These are phyloP conservation scores for Stromatinia cepivora DNA, from an alignment of 2,329 filamentous ascomycete genomes.

Conservation along the genomic window DNA sequence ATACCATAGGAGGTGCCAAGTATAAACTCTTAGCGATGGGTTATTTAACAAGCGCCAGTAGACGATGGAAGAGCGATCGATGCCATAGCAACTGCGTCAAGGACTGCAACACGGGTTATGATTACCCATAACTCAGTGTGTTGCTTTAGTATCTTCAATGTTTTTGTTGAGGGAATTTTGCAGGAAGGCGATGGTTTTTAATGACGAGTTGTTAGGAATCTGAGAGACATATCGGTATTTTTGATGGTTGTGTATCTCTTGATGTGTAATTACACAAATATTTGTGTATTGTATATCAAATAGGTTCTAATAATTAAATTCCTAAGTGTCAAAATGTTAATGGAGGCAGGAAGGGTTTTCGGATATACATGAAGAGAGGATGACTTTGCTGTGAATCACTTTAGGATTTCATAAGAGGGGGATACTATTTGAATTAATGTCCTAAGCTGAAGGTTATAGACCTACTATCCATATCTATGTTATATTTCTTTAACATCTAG, in stretches of 20 bases:
- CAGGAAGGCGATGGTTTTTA: not conserved
- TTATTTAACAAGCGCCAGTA: not conserved
- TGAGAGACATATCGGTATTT: not conserved
- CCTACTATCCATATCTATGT: too few species aligned
- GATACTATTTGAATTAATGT: too few species aligned
- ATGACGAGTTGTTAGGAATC: not conserved
- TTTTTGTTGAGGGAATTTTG: not conserved
- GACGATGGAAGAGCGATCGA: not conserved
- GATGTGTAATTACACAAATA: too few species aligned
- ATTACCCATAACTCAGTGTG: not conserved
- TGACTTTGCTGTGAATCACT: too few species aligned
- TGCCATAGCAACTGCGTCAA: not conserved
- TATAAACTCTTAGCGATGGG: not conserved
- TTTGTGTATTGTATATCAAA: too few species aligned
- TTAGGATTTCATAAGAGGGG: too few species aligned
- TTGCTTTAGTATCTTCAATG: not conserved
- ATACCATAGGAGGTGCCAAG: not conserved
- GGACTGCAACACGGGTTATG: not conserved
- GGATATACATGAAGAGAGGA: too few species aligned
- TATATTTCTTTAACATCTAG: too few species aligned
- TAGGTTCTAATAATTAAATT: too few species aligned
- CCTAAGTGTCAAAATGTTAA: too few species aligned
- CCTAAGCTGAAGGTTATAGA: too few species aligned
- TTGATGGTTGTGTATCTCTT: not conserved
- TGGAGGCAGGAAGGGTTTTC: too few species aligned